Conservation (phyloP, 805 yeast genomes). For the Lipomyces chichibuensis region DNA sequence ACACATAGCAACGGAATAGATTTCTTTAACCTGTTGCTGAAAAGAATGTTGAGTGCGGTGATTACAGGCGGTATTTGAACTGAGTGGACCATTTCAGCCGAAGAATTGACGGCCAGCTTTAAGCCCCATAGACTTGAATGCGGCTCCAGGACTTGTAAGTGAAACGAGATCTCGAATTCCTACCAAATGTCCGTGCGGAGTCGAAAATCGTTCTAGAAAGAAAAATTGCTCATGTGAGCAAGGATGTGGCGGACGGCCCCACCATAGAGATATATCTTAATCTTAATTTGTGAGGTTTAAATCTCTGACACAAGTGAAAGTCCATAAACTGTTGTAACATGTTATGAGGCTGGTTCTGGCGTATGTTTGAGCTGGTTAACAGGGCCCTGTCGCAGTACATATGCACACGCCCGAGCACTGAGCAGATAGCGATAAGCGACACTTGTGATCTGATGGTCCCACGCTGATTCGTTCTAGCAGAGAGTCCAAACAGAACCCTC, state of each 20-base stretch:
- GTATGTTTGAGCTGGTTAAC: too few relatives aligned
- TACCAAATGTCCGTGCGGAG: background rate
- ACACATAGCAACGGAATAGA: conserved; percentile 10
- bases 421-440: too few relatives aligned
- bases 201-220: background rate
- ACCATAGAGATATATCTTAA: too few relatives aligned
- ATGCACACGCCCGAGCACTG: too few relatives aligned
- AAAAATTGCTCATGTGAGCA: background rate
- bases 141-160: background rate
- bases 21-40: background rate
- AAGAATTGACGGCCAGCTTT: background rate
- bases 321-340: background rate
- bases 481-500: too few relatives aligned
- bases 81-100: background rate
- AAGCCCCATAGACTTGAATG: background rate
- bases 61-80: background rate
- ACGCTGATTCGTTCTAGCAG: too few relatives aligned
- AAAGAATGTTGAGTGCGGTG: background rate
- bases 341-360: background rate
- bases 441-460: too few relatives aligned
- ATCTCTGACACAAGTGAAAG: background rate
- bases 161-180: background rate
- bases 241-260: background rate
- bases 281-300: background rate
- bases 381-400: too few relatives aligned